A percentile compares a stretch with the other conserved stretches of the same genome.
Conservation (phyloP, 441 rosid species). For the Syzygium malaccense region DNA sequence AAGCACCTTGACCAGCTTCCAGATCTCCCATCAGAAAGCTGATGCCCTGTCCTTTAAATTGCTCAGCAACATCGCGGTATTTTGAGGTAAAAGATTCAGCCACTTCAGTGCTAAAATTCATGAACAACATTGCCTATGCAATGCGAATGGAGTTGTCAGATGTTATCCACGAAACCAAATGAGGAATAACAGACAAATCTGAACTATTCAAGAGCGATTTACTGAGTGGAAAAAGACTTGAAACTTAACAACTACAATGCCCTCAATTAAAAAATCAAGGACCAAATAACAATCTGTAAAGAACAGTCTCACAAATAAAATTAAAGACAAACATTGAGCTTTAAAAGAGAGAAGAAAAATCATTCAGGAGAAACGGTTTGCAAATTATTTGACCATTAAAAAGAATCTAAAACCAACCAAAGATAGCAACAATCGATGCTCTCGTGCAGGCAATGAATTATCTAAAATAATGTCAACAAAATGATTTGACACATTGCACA, state of each 20-base stretch:
- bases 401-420: background rate
- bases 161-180: background rate
- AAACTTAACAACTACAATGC: background rate
- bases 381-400: background rate
- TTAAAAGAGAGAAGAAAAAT: background rate
- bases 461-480: background rate
- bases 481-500: background rate
- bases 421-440: background rate
- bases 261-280: background rate
- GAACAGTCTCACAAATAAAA: background rate
- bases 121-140: constrained; percentile 71
- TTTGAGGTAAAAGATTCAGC: constrained; percentile 59
- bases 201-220: background rate
- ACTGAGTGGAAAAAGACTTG: background rate
- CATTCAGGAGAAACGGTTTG: background rate
- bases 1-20: constrained; percentile 75
- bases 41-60: constrained; percentile 62
- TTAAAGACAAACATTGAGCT: background rate
- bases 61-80: constrained; percentile 66
- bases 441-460: background rate
- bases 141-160: background rate
- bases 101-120: constrained; percentile 50
- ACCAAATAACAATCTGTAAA: background rate
- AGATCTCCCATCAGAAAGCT: constrained; percentile 78
- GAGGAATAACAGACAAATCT: background rate